Base-by-base conservation (phyloP, 2,329 filamentous ascomycete species). In the Stemphylium beticola region DNA sequence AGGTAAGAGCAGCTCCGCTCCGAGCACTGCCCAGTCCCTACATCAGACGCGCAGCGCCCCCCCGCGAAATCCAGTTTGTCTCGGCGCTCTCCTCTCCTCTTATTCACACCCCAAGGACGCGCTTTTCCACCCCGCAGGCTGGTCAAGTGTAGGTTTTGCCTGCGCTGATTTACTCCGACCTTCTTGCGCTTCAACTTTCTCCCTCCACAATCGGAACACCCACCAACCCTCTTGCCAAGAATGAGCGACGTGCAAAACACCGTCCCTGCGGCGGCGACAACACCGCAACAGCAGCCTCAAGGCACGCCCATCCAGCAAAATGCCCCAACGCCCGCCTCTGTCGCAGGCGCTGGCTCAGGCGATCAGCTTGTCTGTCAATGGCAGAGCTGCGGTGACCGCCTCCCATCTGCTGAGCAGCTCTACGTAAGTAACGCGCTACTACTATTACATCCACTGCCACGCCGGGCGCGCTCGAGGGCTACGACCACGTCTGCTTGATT, bases 311-410 rank as follows among this genome's bases (percentile, higher is more conserved):
- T 67, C 18, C 73, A 73, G 62, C 68, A 72, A 55, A 67, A 66
- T 49, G 66, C 71, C 11, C 65, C 71, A 4, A 67, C 68, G 2
- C 68, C 73, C 17, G 66, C 71, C 24, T 66, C 65, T 33, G 65
- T 71, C 31, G 55, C 68, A 5, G 66, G 57, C 32, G 42, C 42
- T 37, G 66, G 66, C 17, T 60, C 69, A 12, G 65, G 69, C 68
- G 80, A 82, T 69, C 77, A 78, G 62, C 72, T 82, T 20, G 77
- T 77, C 32, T 88, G 85, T 63, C 83, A 87, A 76, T 88, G 85
- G 85, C 79, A 82, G 62, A 82, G 81, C 60, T 88, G 85, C 68
- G 81, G 82, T 62, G 85, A 88, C 66, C 82, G 84, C 61, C 82
- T 79, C 62, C 75, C 83, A 32, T 82, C 81, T 33, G 78, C 85